A percentile compares a stretch with the other conserved stretches of the same genome.
These are phyloP conservation scores for Tuber magnatum DNA, from an alignment of 495 filamentous ascomycete genomes.

Conservation along the genomic window DNA sequence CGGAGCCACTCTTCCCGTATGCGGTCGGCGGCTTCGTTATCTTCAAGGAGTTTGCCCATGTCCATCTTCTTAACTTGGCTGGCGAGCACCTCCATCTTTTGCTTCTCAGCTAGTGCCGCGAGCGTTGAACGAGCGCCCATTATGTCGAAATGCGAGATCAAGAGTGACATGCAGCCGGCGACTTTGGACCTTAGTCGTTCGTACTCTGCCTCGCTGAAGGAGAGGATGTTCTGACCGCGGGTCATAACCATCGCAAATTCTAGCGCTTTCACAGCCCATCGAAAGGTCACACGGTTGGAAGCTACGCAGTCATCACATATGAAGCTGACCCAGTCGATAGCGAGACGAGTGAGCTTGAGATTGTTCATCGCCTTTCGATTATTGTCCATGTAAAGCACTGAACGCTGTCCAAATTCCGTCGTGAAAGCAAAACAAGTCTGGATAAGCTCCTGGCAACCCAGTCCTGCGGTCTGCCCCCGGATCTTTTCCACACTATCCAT, in stretches of 20 bases:
- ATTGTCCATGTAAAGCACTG: conserved; percentile 83
- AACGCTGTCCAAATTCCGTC: conserved; percentile 93
- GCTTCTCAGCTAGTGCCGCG: conserved; percentile 84
- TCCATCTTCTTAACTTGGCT: conserved; percentile 69
- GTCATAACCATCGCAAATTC: conserved; percentile 98
- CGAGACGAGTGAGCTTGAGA: conserved; percentile 80
- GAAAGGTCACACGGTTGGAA: conserved; percentile 90
- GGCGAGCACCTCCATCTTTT: conserved; percentile 66
- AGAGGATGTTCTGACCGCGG: conserved; percentile 78
- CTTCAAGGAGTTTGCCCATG: conserved; percentile 67
- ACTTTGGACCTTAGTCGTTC: conserved; percentile 74
- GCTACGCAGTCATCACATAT: conserved; percentile 95
- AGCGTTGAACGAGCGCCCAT: conserved; percentile 91
- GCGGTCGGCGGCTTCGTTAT: conserved; percentile 70
- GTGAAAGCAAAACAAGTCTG: conserved; percentile 99
- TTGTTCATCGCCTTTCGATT: conserved; percentile 95
- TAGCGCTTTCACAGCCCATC: conserved; percentile 88
- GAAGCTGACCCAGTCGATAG: conserved; percentile 94
- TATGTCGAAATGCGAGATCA: conserved; percentile 98
- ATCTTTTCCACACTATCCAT: conserved; percentile 98
- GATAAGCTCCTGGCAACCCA: conserved; percentile 90
- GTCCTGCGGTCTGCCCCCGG: conserved; percentile 68
- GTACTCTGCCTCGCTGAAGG: conserved; percentile 80
- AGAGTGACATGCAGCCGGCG: conserved; percentile 91
- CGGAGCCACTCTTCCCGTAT: conserved; percentile 65